phyloP scores from a whole-genome alignment of 2,329 filamentous ascomycete genomes.

The Parastagonospora avenae region DNA sequence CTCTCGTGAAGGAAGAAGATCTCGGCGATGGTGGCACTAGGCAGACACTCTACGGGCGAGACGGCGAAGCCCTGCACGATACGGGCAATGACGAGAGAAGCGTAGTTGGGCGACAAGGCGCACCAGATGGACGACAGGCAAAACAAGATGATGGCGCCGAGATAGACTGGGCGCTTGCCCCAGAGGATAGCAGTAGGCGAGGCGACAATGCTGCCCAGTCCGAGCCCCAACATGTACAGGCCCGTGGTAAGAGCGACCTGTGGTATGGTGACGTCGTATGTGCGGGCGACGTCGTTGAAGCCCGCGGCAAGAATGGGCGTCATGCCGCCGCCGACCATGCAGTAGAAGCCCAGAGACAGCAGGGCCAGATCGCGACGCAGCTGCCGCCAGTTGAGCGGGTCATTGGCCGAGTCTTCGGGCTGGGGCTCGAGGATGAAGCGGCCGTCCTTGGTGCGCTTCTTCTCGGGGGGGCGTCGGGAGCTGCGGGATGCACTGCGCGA shows the following conservation, averaged over 20 bases:
- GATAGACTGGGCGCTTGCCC: conserved; percentile 90
- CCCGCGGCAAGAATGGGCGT: conserved; percentile 89
- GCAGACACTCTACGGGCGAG: conserved; percentile 88
- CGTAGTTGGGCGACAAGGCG: conserved; percentile 79
- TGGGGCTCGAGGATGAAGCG: conserved; percentile 88
- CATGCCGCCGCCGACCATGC: conserved; percentile 90
- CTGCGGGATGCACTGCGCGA: conserved; percentile 21
- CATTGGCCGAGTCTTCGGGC: conserved; percentile 86
- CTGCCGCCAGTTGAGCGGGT: conserved; percentile 88
- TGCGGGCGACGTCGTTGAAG: conserved; percentile 77
- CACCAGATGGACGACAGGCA: conserved; percentile 81
- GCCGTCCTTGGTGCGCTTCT: conserved; percentile 81
- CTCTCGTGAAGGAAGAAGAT: conserved; percentile 96
- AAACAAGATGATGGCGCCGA: conserved; percentile 78
- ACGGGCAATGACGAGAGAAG: conserved; percentile 78
- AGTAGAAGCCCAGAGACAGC: conserved; percentile 85
- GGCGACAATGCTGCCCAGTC: conserved; percentile 80
- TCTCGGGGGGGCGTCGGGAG: conserved; percentile 45
- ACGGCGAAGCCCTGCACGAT: conserved; percentile 88
- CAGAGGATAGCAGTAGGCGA: conserved; percentile 90
- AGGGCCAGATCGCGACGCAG: conserved; percentile 82
- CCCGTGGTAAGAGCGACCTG: conserved; percentile 86
- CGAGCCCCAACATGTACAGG: conserved; percentile 91
- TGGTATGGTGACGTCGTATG: conserved; percentile 69
- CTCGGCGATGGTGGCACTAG: conserved; percentile 91